Evolutionary conservation across 2,329 filamentous ascomycete genomes (phyloP).

Genomic region (Pseudocercospora ulei): DNA sequence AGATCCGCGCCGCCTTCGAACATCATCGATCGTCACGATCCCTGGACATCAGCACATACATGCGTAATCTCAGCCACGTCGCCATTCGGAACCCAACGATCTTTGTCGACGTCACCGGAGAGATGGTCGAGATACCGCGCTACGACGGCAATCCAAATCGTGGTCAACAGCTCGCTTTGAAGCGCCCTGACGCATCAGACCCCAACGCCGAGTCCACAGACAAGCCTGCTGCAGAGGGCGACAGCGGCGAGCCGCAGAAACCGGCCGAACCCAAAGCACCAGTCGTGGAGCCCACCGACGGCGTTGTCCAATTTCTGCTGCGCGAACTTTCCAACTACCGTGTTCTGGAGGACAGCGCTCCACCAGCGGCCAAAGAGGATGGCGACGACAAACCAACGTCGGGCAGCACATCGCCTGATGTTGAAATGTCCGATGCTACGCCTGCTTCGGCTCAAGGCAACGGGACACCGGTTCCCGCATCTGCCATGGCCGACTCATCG

Average conservation of each 20-base stretch:
- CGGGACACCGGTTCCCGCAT: constrained; percentile 28
- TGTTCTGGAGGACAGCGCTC: constrained; percentile 79
- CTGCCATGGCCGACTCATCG: constrained; percentile 42
- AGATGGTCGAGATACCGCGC: constrained; percentile 63
- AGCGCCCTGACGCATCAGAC: constrained; percentile 31
- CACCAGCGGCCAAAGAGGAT: constrained; percentile 38
- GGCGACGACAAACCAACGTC: constrained; percentile 36
- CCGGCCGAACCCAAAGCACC: constrained; percentile 65
- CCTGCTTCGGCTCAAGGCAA: constrained; percentile 23
- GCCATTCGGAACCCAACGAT: constrained; percentile 72
- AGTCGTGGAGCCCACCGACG: constrained; percentile 82
- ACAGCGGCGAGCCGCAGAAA: constrained; percentile 45
- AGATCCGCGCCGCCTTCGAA: constrained; percentile 72
- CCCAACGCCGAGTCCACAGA: constrained; percentile 6
- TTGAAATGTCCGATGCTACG: constrained; percentile 37
- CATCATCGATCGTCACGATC: constrained; percentile 37
- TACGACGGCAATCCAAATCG: constrained; percentile 48
- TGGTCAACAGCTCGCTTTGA: constrained; percentile 47
- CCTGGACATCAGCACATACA: constrained; percentile 61
- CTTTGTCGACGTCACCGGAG: constrained; percentile 79
- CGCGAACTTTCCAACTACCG: constrained; percentile 86
- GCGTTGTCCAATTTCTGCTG: constrained; percentile 87
- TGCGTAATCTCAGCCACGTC: constrained; percentile 67
- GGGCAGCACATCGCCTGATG: constrained; percentile 29
- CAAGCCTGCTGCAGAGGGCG: constrained; percentile 13